Evolutionary conservation across 805 yeast species (phyloP).

Genomic region (Cyberlindnera suaveolens): DNA sequence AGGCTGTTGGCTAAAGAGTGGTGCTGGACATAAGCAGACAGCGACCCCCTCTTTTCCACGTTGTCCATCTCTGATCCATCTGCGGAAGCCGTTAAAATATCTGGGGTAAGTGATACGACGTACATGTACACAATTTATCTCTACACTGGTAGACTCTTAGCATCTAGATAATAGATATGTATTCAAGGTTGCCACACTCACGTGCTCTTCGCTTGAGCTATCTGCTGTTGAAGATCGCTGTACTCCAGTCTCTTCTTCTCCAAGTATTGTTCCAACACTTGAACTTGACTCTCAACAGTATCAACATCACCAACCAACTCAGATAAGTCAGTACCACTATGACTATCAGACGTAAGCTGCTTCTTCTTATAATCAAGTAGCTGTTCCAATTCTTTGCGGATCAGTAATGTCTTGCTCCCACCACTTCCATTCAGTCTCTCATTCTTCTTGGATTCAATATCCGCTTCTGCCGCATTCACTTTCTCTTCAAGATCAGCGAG

Average conservation of each 20-base stretch:
- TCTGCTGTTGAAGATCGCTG: conserved; percentile 38
- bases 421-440: conserved; percentile 24
- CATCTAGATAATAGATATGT: not conserved
- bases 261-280: conserved; percentile 63
- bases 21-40: too few relatives aligned
- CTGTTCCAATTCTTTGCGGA: conserved; percentile 70
- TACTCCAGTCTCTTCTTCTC: conserved; percentile 57
- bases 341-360: conserved; percentile 38
- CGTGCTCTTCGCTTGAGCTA: conserved; percentile 20
- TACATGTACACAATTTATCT: not conserved
- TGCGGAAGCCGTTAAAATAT: too few relatives aligned
- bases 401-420: conserved; percentile 24
- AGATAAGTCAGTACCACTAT: conserved; percentile 30
- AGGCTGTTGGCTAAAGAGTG: too few relatives aligned
- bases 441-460: conserved; percentile 32
- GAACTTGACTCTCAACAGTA: conserved; percentile 71
- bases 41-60: too few relatives aligned
- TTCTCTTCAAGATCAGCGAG: conserved; percentile 67
- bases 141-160: not conserved
- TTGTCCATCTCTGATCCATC: too few relatives aligned
- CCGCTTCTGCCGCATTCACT: conserved; percentile 49
- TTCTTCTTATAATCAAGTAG: conserved; percentile 71
- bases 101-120: too few relatives aligned
- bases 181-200: not conserved
- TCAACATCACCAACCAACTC: conserved; percentile 58